Evolutionary conservation across 176 grass and related monocot genomes (phyloP).

Genomic region (Zoysia pacifica): DNA sequence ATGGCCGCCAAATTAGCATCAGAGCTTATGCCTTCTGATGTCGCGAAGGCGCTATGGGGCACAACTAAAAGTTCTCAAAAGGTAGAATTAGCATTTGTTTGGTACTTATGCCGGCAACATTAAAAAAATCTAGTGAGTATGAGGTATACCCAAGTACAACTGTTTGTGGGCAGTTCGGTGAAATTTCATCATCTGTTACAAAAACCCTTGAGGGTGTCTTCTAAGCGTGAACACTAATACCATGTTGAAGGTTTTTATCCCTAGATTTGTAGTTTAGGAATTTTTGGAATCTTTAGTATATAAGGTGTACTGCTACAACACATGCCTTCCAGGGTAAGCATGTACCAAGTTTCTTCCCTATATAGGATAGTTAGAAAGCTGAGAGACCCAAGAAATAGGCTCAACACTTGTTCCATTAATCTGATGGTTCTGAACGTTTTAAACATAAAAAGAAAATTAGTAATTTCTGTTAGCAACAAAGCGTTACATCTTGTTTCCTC

Average conservation of each 20-base stretch:
- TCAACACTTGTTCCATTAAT: neutral
- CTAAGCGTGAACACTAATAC: neutral
- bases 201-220: neutral
- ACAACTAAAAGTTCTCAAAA: slow-evolving; percentile 71
- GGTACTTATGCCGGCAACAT: slow-evolving; percentile 14
- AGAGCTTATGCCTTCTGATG: slow-evolving; percentile 89
- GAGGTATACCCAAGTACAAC: neutral
- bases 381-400: neutral
- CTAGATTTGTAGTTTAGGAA: slow-evolving; percentile 16
- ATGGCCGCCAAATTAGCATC: slow-evolving; percentile 72
- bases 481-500: slow-evolving; percentile 10
- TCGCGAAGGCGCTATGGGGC: slow-evolving; percentile 73
- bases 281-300: neutral
- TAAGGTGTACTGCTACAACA: neutral
- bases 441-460: neutral
- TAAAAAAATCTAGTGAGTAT: neutral
- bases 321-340: neutral
- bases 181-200: neutral
- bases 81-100: slow-evolving; percentile 42
- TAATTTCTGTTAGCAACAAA: slow-evolving; percentile 19
- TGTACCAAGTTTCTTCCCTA: neutral
- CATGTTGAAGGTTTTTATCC: neutral
- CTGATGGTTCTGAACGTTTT: neutral
- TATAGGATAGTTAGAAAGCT: neutral
- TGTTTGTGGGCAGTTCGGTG: slow-evolving; percentile 10